These are phyloP conservation scores for Elaphomyces granulatus DNA, from an alignment of 495 filamentous ascomycete genomes.

Conservation along the genomic window DNA sequence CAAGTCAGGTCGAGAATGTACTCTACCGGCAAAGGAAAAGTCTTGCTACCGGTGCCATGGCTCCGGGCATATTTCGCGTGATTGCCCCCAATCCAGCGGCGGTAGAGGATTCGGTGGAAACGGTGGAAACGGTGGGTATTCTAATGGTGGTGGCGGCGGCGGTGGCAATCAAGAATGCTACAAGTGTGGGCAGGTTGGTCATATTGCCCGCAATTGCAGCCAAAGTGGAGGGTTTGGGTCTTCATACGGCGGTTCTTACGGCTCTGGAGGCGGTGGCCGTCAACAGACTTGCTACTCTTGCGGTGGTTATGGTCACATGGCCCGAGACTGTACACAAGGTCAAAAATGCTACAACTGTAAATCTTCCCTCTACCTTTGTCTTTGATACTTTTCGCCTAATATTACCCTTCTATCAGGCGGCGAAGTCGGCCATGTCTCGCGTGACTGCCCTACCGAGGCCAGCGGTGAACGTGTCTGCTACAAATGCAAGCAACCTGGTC, in stretches of 20 bases:
- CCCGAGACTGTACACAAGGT: constrained; percentile 92
- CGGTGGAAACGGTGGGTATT: constrained; percentile 29
- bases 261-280: constrained; percentile 36
- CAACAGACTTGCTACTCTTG: constrained; percentile 92
- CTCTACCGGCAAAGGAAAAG: constrained; percentile 80
- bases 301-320: constrained; percentile 93
- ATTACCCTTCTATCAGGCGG: constrained; percentile 37
- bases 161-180: constrained; percentile 71
- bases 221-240: constrained; percentile 42
- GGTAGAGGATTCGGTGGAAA: too few relatives aligned
- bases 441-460: constrained; percentile 87
- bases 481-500: constrained; percentile 96
- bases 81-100: constrained; percentile 53
- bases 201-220: constrained; percentile 93
- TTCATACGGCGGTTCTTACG: constrained; percentile 33
- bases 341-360: constrained; percentile 99
- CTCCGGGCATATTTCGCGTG: constrained; percentile 83
- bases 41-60: constrained; percentile 89
- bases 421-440: constrained; percentile 82
- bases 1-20: constrained; percentile 71
- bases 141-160: constrained; percentile 23
- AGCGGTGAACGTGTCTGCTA: constrained; percentile 92
- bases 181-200: constrained; percentile 95
- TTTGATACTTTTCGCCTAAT: neutral
- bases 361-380: constrained; percentile 8